Base-by-base conservation (phyloP, 2,329 filamentous ascomycete species). In the Fusarium avenaceum region DNA sequence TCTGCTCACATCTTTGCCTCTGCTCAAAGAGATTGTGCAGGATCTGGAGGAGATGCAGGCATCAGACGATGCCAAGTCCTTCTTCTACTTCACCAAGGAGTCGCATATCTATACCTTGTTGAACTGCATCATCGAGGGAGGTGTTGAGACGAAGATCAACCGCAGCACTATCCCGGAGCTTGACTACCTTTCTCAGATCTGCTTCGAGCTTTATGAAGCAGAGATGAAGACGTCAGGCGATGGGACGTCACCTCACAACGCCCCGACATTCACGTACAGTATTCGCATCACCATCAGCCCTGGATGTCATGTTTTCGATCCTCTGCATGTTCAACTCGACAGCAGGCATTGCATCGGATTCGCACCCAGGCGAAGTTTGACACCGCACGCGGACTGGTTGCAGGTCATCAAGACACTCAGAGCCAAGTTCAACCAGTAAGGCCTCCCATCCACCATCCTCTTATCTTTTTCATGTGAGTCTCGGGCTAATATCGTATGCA, bases 11-110 rank as follows among this genome's bases (percentile, higher is more conserved):
- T 97, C 94, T 14, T 83, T 99, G 46, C 96, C 96, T 4, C 85
- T 99, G 17, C 87, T 99, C 45, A 96, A 96, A 78, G 96, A 99
- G 80, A 97, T 99, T 73, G 96, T 99, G 8, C 92, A 94, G 75
- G 95, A 99, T 74, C 86, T 99, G 3, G 96, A 99, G 81, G 94
- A 98, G 80, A 93, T 98, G 79, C 96, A 99, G 80, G 95, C 96
- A 5, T 96, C 93, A 0, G 91, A 95, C 53, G 92, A 96, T 70
- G 94, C 94, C 44, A 97, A 97, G 77, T 95, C 92, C 3, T 98
- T 98, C 83, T 93, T 98, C 80, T 99, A 99, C 82, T 99, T 99
- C 80, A 99, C 96, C 67, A 99, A 99, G 80, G 96, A 99, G 80
- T 97, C 93, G 1, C 96, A 99, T 78, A 97, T 99, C 67, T 99